Percentiles rank a stretch among this genome's conserved stretches.
phyloP scores from a whole-genome alignment of 495 filamentous ascomycete genomes.

The Tuber microsphaerosporum region DNA sequence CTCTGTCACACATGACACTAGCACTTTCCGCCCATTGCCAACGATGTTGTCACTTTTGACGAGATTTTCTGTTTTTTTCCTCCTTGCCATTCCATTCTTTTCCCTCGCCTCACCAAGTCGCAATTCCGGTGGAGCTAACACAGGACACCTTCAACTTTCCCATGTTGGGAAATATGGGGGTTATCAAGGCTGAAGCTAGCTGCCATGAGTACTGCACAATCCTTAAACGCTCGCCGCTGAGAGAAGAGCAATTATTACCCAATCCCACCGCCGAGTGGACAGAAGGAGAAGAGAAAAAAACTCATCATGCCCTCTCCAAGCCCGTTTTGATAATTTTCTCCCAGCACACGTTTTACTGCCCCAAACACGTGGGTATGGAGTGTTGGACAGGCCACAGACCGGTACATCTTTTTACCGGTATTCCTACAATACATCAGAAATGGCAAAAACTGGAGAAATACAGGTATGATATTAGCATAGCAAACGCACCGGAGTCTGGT shows the following conservation, averaged over 20 bases:
- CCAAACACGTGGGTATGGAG: slow-evolving; percentile 20
- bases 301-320: background rate
- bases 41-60: background rate
- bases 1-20: background rate
- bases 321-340: background rate
- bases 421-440: background rate
- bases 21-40: background rate
- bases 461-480: background rate
- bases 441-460: background rate
- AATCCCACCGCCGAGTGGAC: background rate
- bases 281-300: background rate
- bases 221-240: background rate
- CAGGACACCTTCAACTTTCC: background rate
- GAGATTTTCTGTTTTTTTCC: background rate
- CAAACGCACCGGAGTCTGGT: background rate
- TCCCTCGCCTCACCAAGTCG: background rate
- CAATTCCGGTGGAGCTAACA: background rate
- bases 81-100: too few relatives aligned
- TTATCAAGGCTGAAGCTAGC: background rate
- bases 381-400: slow-evolving; percentile 25
- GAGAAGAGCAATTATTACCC: background rate
- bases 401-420: too few relatives aligned
- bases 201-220: background rate
- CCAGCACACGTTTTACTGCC: background rate
- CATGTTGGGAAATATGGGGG: background rate